Evolutionary conservation across 352 stramenopile genomes (phyloP), one percentile per base, ranked within the genome.

Genomic region (Phytophthora sp.): DNA sequence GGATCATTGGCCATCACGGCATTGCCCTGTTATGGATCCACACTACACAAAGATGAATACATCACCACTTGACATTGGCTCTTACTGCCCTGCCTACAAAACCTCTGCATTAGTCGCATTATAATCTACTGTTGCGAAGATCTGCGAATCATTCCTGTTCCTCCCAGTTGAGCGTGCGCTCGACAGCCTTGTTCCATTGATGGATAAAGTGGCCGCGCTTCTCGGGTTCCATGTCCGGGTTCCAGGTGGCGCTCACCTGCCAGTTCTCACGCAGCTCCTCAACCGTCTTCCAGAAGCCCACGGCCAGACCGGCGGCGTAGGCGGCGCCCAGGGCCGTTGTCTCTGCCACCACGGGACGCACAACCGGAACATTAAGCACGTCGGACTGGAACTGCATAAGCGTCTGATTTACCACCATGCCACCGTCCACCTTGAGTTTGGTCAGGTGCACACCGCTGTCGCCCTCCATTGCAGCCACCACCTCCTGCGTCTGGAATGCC

Each of bases 311-410:
- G 7, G 97, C 97, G 27, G 95, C 97, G 72, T 98, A 99, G 0
- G 96, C 97, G 2, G 97, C 97, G n/a, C 98, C 98, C 20, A 99
- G 77, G 1, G 95, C 93, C 18, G 98, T 99, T n/a, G 97, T 99
- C 79, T 99, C 98, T 9, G 93, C 86, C 31, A 99, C 88, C 9
- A 94, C 84, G 0, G 97, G 97, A 49, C 92, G 91, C 8, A 99
- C 80, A 5, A 99, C 96, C 0, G 88, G 81, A 41, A 95, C 90
- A 62, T 98, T 91, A 21, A 99, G 82, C 21, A 99, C 90, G 71
- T 99, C 96, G 44, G 92, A 91, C 82, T 99, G 97, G 82, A 99
- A 99, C 74, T 99, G 97, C 95, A 99, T 98, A 24, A 99, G 75
- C 44, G 98, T 81, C 57, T 95, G 74, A 83, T 99, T 99, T 46